These are phyloP conservation scores for Phytophthora parvispora DNA, from an alignment of 352 stramenopile genomes.

Conservation along the genomic window DNA sequence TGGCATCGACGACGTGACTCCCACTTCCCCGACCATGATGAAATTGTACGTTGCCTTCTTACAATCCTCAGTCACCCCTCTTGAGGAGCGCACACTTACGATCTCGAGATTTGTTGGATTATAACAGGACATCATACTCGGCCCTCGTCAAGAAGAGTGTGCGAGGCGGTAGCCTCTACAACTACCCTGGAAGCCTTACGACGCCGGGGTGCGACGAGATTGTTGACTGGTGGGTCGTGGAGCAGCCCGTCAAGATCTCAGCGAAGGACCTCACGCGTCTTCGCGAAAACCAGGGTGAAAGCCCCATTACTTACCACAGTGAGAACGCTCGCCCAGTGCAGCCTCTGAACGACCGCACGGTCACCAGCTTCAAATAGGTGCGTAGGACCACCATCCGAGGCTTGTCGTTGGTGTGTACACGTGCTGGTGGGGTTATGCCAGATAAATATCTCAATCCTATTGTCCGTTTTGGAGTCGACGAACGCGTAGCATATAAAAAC, in stretches of 20 bases:
- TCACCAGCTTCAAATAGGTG: slow-evolving; percentile 10
- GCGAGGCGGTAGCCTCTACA: slow-evolving; percentile 28
- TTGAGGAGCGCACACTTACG: not conserved
- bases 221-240: slow-evolving; percentile 49
- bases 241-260: slow-evolving; percentile 35
- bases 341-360: slow-evolving; percentile 29
- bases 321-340: slow-evolving; percentile 39
- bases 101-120: not conserved
- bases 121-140: slow-evolving; percentile 44
- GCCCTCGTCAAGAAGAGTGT: slow-evolving; percentile 49
- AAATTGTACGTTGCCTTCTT: slow-evolving; percentile 25
- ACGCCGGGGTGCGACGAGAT: slow-evolving; percentile 45
- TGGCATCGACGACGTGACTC: slow-evolving; percentile 31
- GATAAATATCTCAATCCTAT: no score
- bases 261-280: slow-evolving; percentile 36
- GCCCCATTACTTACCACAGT: slow-evolving; percentile 23
- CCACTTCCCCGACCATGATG: slow-evolving; percentile 9
- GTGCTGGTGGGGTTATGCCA: no score
- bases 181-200: slow-evolving; percentile 49
- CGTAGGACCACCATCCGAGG: not conserved
- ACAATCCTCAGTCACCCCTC: not conserved
- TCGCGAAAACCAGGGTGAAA: slow-evolving; percentile 27
- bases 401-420: not conserved
- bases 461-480: no score
- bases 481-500: no score